A percentile compares a stretch with the other conserved stretches of the same genome.
phyloP scores from a whole-genome alignment of 179 eudicot genomes.

The Heliamphora pulchella region DNA sequence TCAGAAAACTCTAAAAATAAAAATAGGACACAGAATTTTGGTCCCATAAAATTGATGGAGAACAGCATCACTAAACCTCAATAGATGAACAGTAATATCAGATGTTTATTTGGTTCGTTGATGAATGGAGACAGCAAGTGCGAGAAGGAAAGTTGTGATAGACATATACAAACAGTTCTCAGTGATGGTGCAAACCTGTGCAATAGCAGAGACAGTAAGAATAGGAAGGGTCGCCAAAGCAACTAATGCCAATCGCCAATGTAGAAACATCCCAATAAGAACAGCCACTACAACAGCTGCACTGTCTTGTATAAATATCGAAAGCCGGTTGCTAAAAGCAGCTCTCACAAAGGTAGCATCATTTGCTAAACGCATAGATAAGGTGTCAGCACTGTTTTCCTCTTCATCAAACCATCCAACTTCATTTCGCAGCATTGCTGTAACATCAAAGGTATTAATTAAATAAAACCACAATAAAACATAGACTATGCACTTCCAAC shows the following conservation, averaged over 20 bases:
- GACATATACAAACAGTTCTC: background rate
- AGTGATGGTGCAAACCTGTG: slow-evolving; percentile 59
- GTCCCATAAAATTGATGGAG: background rate
- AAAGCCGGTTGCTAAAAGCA: slow-evolving; percentile 98
- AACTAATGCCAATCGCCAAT: slow-evolving; percentile 91
- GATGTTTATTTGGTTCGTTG: background rate
- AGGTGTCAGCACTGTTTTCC: slow-evolving; percentile 91
- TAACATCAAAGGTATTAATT: slow-evolving; percentile 3
- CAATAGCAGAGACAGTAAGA: slow-evolving; percentile 81
- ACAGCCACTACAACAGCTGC: slow-evolving; percentile 86
- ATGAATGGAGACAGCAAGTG: background rate
- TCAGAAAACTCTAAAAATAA: background rate
- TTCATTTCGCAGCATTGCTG: slow-evolving; percentile 98
- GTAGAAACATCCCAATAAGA: slow-evolving; percentile 76
- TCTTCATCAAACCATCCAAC: slow-evolving; percentile 99
- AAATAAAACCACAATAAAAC: background rate
- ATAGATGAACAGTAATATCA: background rate
- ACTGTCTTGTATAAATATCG: slow-evolving; percentile 92
- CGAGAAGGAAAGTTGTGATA: background rate
- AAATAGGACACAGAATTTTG: background rate
- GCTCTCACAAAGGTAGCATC: slow-evolving; percentile 99
- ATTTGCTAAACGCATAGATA: slow-evolving; percentile 98
- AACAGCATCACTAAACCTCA: background rate
- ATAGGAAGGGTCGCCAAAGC: slow-evolving; percentile 89
- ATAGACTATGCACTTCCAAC: background rate